Conservation (phyloP, 768 basidiomycete genomes). For the Rhodotorula diobovata region DNA sequence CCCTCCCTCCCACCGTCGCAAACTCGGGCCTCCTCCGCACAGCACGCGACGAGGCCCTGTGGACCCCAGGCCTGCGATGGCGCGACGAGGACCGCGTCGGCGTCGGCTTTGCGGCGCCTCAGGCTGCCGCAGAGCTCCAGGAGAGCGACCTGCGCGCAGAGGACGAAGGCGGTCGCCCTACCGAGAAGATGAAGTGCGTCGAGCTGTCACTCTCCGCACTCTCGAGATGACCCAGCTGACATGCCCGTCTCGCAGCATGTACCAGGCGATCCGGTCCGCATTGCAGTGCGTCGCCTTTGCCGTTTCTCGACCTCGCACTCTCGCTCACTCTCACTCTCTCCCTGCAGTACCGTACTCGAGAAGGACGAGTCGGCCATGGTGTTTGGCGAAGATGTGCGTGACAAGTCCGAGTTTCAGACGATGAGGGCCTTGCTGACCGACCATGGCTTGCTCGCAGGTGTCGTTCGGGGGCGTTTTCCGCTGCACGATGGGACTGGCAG, state of each 20-base stretch:
- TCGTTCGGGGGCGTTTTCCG: slow-evolving; percentile 92
- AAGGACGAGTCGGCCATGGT: slow-evolving; percentile 84
- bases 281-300: slow-evolving; percentile 57
- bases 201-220: too few relatives aligned
- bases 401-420: too few relatives aligned
- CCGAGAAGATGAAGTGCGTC: slow-evolving; percentile 76
- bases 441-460: slow-evolving; percentile 59
- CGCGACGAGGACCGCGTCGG: slow-evolving; percentile 54
- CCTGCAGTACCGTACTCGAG: slow-evolving; percentile 64
- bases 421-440: not conserved
- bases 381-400: slow-evolving; percentile 57
- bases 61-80: slow-evolving; percentile 70
- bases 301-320: not conserved
- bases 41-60: slow-evolving; percentile 66
- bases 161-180: slow-evolving; percentile 68
- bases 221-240: not conserved
- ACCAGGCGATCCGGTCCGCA: slow-evolving; percentile 86
- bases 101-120: not conserved
- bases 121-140: not conserved
- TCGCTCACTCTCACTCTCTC: not conserved
- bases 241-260: slow-evolving; percentile 49
- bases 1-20: slow-evolving; percentile 51
- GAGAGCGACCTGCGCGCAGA: slow-evolving; percentile 52
- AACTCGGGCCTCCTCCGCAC: slow-evolving; percentile 62
- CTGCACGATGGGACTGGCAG: slow-evolving; percentile 33